Evolutionary conservation across 1,139 yeast species (phyloP), one percentile per base, ranked within the genome.

Genomic region (Suhomyces taliae): DNA sequence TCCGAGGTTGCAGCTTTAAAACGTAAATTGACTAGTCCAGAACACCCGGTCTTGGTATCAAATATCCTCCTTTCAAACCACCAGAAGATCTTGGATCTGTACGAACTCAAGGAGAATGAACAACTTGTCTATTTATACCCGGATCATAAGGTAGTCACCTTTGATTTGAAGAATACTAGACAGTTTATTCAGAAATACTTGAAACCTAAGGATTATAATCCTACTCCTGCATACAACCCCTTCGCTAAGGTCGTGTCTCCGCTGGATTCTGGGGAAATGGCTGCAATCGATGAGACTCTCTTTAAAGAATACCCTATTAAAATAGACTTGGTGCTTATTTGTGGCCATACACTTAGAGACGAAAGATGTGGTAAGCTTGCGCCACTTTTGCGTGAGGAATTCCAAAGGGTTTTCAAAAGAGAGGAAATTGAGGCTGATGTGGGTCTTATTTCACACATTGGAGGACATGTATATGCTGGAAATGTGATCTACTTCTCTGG

Each of bases 391-490:
- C 59, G 64, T 37, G 56, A 67, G 6, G 90, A 86, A 60, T 80
- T 86, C 47, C 59, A 62, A 14, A 55, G 53, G 37, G 82, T 78
- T 1, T 55, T 82, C n/a, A 50, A 55, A 9, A 40, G 52, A 1
- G 67, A 74, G 39, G 56, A 62, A 9, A 45, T 50, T 3, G 39
- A 48, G 1, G 62, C 74, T 2, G 67, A 71, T n/a, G 74, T 83
- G 15, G 88, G 88, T 0, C 59, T 76, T 14, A 70, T 85, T 1
- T 81, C 88, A 9, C 95, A 87, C 60, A 70, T 87, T 38, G 91
- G 93, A 0, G 95, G 95, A 0, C 95, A 87, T 60, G 87, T 75
- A 1, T 87, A 82, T 61, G 93, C 95, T 2, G 95, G 93, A 0
- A 87, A 87, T 59, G 81, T 87, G 14, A 66, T 86, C 2, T 78